Percentiles rank a stretch among this genome's conserved stretches.
Conservation (phyloP, 257 asterid species). For the Cinchona pubescens region DNA sequence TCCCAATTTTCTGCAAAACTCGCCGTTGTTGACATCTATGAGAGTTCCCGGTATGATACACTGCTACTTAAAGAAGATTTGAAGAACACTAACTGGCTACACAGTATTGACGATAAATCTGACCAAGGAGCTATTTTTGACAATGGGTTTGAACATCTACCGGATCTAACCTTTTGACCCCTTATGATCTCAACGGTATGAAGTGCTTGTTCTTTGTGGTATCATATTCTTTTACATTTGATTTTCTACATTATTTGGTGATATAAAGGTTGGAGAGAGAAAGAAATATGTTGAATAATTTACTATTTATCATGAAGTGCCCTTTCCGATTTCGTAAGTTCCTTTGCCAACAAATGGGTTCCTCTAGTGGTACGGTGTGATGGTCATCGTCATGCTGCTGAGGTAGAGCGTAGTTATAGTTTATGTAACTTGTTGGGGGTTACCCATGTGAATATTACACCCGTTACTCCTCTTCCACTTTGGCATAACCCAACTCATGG, state of each 20-base stretch:
- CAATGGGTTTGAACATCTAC: conserved; percentile 77
- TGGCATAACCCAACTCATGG: no score
- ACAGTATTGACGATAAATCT: conserved; percentile 69
- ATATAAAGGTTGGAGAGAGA: neutral
- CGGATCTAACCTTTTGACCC: conserved; percentile 92
- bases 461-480: neutral
- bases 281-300: conserved; percentile 1
- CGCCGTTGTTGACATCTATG: conserved; percentile 60
- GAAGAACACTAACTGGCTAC: conserved; percentile 86
- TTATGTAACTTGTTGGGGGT: no score
- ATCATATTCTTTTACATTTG: neutral
- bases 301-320: neutral
- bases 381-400: neutral
- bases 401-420: neutral
- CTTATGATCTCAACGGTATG: conserved; percentile 30
- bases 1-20: conserved; percentile 52
- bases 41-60: conserved; percentile 86
- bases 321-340: neutral
- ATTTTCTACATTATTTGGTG: neutral
- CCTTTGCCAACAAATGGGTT: neutral
- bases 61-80: conserved; percentile 69
- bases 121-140: conserved; percentile 81
- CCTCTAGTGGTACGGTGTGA: no score
- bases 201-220: neutral
- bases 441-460: neutral